Evolutionary conservation across 805 yeast genomes (phyloP).

Genomic region (Wickerhamiella galacta): DNA sequence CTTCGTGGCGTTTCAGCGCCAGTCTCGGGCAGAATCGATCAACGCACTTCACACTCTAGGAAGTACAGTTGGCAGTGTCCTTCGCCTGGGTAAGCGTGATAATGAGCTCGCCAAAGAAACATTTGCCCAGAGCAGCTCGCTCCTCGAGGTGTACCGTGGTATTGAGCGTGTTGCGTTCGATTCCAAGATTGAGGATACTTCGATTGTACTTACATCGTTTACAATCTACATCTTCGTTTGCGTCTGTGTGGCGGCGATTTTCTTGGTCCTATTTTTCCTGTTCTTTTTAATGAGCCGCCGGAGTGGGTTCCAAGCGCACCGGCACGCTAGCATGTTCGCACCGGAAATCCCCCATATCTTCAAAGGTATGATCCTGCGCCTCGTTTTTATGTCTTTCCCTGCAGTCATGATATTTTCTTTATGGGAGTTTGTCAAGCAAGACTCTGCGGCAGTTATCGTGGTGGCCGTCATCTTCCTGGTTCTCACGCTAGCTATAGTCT

Average conservation of each 20-base stretch:
- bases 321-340: constrained; percentile 26
- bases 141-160: constrained; percentile 62
- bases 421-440: constrained; percentile 72
- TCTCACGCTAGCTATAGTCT: constrained; percentile 41
- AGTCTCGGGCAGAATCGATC: background rate
- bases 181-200: constrained; percentile 64
- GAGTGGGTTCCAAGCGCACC: constrained; percentile 3
- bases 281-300: constrained; percentile 15
- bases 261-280: constrained; percentile 37
- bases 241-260: constrained; percentile 46
- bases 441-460: constrained; percentile 79
- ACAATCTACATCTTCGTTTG: constrained; percentile 71
- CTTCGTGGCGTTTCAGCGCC: background rate
- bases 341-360: constrained; percentile 48
- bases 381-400: constrained; percentile 70
- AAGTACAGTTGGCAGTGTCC: background rate
- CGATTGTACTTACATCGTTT: constrained; percentile 73
- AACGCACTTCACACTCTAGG: background rate
- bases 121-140: constrained; percentile 13
- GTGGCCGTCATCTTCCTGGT: constrained; percentile 58
- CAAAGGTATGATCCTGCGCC: constrained; percentile 66
- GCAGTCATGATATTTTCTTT: constrained; percentile 63
- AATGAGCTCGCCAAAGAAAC: constrained; percentile 11
- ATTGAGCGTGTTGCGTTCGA: constrained; percentile 67
- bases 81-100: constrained; percentile 9